These are phyloP conservation scores for Sporisorium graminicola DNA, from an alignment of 1,284 basidiomycete genomes.

Conservation along the genomic window DNA sequence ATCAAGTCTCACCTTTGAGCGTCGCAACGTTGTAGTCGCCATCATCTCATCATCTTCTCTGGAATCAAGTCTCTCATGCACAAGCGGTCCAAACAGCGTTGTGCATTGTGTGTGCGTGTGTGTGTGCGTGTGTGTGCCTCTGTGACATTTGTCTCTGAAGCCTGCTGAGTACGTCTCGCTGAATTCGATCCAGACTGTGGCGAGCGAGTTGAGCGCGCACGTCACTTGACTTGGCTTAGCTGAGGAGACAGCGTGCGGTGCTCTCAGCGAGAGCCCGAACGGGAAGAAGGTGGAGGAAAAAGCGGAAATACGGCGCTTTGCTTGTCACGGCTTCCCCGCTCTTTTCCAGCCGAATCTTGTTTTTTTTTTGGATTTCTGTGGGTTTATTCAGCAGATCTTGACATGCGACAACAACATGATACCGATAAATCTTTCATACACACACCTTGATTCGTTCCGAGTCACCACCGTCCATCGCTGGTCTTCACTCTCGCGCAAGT, in stretches of 20 bases:
- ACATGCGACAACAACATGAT: slow-evolving; percentile 2
- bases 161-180: neutral
- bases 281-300: slow-evolving; percentile 11
- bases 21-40: neutral
- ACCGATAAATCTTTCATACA: neutral
- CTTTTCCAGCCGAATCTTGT: neutral
- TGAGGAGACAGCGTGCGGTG: no score
- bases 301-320: slow-evolving; percentile 11
- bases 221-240: neutral
- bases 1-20: slow-evolving; percentile 56
- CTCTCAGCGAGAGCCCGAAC: no score
- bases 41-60: neutral
- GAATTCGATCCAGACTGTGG: no score
- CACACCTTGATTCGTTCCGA: slow-evolving; percentile 1
- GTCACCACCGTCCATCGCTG: slow-evolving; percentile 13
- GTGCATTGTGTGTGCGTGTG: neutral
- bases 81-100: neutral
- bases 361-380: slow-evolving; percentile 1
- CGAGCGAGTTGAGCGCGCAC: neutral
- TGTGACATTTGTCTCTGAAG: no score
- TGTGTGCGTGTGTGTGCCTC: no score
- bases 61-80: slow-evolving; percentile 1
- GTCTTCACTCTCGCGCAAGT: neutral
- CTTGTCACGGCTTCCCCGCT: slow-evolving; percentile 9
- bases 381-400: no score